Base-by-base conservation (phyloP, 2,329 filamentous ascomycete genomes). In the Alternaria postmessia region DNA sequence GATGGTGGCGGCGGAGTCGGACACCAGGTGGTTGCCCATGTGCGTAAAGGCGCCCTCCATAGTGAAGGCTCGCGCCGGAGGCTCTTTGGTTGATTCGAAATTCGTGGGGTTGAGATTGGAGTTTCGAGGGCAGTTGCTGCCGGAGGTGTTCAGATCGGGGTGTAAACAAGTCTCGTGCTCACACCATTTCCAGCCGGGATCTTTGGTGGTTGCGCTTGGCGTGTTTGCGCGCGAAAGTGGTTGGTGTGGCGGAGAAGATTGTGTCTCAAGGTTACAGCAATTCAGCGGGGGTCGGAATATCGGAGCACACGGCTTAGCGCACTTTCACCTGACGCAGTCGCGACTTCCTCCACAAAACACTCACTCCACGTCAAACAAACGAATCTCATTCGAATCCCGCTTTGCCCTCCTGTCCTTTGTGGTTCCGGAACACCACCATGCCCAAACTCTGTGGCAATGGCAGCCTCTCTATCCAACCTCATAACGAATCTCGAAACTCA, bases 31-130 rank as follows among this genome's bases (percentile, higher is more conserved):
- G 81, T 95, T 96, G 73, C 91, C 91, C 74, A 94, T 88, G 81
- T 95, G 91, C 64, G 90, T 94, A 78, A 96, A 96, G 69, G 92
- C 91, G 78, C 90, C 91, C 84, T 95, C 92, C 92, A 95, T 94
- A 69, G 54, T 69, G 62, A 61, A 42, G 53, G 61, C 59, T 42
- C 28, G 54, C 41, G 56, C 54, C 20, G 48, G 46, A 44, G 47
- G 38, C 56, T 54, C 51, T 24, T 42, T 52, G 36, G 8, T 58
- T 34, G 20, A 28, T 16, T 38, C 28, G 38, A 59, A 49, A 43
- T 59, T 55, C 52, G 57, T 55, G 57, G 57, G 51, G 51, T 38
- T 24, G 51, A 22, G 46, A 20, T 28, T 20, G 54, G 57, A 49
- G 53, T 54, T 55, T 57, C 54, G 46, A 42, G 57, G 54, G 56